Conservation (phyloP, 31 red algal species). For the Odonthalia washingtoniensis region DNA sequence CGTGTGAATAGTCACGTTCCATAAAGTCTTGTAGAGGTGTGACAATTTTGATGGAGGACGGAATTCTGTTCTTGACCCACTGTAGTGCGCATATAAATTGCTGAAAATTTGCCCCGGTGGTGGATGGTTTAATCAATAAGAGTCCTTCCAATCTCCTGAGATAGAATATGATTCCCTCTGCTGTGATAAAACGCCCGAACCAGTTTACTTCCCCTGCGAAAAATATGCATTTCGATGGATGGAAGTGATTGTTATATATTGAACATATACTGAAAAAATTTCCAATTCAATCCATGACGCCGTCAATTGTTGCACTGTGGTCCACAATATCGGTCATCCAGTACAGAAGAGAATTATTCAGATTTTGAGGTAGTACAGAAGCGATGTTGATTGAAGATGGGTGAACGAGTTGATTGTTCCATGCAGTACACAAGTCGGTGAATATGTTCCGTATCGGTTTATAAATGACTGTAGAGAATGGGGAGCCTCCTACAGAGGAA, state of each 20-base stretch:
- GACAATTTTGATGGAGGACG: not conserved
- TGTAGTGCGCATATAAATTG: constrained; percentile 28
- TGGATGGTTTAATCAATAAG: not conserved
- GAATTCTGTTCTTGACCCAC: constrained; percentile 19
- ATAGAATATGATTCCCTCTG: constrained; percentile 1
- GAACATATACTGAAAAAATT: not conserved
- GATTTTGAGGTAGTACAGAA: not conserved
- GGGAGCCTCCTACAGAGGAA: no score
- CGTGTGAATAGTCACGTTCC: no score
- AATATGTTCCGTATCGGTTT: no score
- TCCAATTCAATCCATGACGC: not conserved
- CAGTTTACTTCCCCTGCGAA: not conserved
- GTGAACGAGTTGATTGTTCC: no score
- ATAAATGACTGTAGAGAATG: no score
- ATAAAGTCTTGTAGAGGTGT: constrained; percentile 12
- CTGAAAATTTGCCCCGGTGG: constrained; percentile 22
- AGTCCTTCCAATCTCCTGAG: not conserved
- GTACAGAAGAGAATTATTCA: not conserved
- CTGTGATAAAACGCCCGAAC: constrained; percentile 5
- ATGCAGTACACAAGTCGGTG: no score
- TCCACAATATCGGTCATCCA: not conserved
- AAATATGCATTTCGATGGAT: not conserved
- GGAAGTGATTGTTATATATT: not conserved
- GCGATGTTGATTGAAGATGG: no score
- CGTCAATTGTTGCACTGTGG: not conserved